Conservation (phyloP, 176 grass and related monocot genomes). For the Avena sativa region DNA sequence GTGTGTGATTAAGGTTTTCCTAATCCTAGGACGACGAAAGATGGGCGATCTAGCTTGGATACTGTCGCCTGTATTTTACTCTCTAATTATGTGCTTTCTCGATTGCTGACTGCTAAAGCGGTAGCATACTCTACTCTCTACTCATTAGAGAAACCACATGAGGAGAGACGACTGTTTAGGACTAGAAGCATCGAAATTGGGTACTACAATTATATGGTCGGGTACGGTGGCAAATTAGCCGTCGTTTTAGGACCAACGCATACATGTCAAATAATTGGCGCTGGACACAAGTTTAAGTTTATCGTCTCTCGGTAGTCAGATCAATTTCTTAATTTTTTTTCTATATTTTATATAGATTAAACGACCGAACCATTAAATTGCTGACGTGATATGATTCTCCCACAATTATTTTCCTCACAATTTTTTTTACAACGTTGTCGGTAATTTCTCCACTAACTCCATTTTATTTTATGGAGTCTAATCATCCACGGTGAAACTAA, state of each 20-base stretch:
- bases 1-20: not conserved
- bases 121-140: not conserved
- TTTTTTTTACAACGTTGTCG: no score
- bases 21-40: not conserved
- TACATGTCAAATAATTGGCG: not conserved
- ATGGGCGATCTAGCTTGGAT: not conserved
- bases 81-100: not conserved
- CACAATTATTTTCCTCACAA: no score
- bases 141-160: not conserved
- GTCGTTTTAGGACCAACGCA: not conserved
- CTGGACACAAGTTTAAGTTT: not conserved
- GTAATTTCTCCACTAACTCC: not conserved
- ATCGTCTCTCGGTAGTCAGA: not conserved
- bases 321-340: no score
- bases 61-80: not conserved
- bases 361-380: no score
- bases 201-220: no score
- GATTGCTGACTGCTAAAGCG: not conserved
- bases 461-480: not conserved
- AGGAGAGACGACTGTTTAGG: not conserved
- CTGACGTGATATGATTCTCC: no score
- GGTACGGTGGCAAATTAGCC: not conserved
- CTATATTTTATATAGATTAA: no score
- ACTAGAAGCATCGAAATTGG: not conserved
- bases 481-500: not conserved